These are phyloP conservation scores for Conoideocrella luteorostrata DNA, from an alignment of 2,329 filamentous ascomycete species.

Conservation along the genomic window DNA sequence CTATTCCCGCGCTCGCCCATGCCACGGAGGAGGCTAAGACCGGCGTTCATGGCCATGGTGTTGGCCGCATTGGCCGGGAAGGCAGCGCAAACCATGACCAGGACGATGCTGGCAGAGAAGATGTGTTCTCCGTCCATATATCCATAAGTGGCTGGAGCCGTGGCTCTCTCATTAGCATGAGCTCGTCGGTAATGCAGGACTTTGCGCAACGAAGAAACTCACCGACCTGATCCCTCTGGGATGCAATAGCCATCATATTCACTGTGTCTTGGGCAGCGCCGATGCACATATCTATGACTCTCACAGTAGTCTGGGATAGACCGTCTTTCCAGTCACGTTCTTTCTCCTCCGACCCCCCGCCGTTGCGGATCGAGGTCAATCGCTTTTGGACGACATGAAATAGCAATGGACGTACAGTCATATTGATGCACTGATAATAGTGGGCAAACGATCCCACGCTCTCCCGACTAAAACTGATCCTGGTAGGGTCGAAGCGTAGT, in stretches of 20 bases:
- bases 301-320: conserved; percentile 39
- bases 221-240: conserved; percentile 37
- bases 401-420: conserved; percentile 47
- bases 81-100: conserved; percentile 48
- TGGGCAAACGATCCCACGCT: conserved; percentile 46
- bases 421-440: conserved; percentile 52
- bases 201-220: conserved; percentile 18
- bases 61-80: conserved; percentile 40
- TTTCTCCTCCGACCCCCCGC: conserved; percentile 18
- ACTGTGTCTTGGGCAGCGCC: conserved; percentile 38
- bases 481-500: conserved; percentile 41
- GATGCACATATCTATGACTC: conserved; percentile 47
- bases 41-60: conserved; percentile 36
- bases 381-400: conserved; percentile 47
- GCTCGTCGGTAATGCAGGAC: not conserved
- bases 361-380: conserved; percentile 21
- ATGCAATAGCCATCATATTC: conserved; percentile 16
- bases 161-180: not conserved
- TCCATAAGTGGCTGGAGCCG: conserved; percentile 41
- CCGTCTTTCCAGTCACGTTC: conserved; percentile 30
- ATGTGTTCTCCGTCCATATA: conserved; percentile 52
- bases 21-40: conserved; percentile 37
- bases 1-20: conserved; percentile 49
- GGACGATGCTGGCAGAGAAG: conserved; percentile 46
- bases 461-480: conserved; percentile 40